Evolutionary conservation across 2,329 filamentous ascomycete genomes (phyloP).

Genomic region (Cadophora sp.): DNA sequence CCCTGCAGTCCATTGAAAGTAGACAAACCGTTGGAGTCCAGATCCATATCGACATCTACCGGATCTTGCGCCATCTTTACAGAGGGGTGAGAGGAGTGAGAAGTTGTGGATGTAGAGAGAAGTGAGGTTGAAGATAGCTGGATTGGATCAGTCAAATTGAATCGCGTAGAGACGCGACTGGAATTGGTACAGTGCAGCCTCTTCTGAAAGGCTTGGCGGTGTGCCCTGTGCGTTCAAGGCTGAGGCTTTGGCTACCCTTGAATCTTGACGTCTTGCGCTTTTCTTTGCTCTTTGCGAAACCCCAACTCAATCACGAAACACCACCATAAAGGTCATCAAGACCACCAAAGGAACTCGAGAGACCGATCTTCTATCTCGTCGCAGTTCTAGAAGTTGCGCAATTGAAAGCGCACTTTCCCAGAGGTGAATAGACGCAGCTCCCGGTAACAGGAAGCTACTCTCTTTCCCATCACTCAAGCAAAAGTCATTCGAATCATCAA

Average conservation of each 20-base stretch:
- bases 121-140: neutral
- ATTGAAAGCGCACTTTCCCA: slow-evolving; percentile 24
- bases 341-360: slow-evolving; percentile 21
- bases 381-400: slow-evolving; percentile 9
- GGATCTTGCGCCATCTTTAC: slow-evolving; percentile 54
- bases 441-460: slow-evolving; percentile 42
- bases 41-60: slow-evolving; percentile 55
- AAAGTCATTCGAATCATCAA: slow-evolving; percentile 19
- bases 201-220: slow-evolving; percentile 12
- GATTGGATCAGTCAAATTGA: neutral
- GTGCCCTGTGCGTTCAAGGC: slow-evolving; percentile 10
- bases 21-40: slow-evolving; percentile 47
- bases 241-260: slow-evolving; percentile 16
- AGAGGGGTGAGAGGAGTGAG: neutral
- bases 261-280: slow-evolving; percentile 16
- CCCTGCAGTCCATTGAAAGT: neutral
- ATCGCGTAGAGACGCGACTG: slow-evolving; percentile 20
- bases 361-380: slow-evolving; percentile 14
- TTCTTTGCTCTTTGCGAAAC: slow-evolving; percentile 28
- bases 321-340: slow-evolving; percentile 21
- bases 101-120: neutral
- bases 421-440: slow-evolving; percentile 26
- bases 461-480: slow-evolving; percentile 27
- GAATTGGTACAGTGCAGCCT: slow-evolving; percentile 11
- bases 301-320: slow-evolving; percentile 29